Percentiles rank a stretch among this genome's conserved stretches.
These are phyloP conservation scores for Candida tunisiensis DNA, from an alignment of 1,139 yeast genomes.

Conservation along the genomic window DNA sequence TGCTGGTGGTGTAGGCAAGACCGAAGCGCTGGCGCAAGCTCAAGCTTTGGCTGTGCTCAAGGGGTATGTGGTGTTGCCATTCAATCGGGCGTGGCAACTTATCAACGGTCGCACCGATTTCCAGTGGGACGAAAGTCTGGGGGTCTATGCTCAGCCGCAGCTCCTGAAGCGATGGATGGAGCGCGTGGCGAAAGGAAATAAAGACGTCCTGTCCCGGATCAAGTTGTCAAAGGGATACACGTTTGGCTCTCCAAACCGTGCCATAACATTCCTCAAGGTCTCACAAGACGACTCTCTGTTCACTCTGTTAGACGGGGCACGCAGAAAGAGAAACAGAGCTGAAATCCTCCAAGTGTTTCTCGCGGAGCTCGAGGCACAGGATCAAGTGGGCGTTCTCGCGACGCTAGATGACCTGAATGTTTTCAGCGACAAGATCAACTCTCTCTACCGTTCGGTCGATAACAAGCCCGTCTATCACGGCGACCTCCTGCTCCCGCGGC, in stretches of 20 bases:
- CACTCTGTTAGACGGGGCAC: constrained; percentile 39
- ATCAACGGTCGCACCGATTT: constrained; percentile 63
- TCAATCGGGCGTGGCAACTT: constrained; percentile 45
- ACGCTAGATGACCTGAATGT: constrained; percentile 67
- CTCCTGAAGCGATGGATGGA: constrained; percentile 42
- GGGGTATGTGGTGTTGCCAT: constrained; percentile 44
- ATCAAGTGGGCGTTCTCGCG: constrained; percentile 40
- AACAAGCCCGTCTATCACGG: constrained; percentile 43
- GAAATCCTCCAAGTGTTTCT: constrained; percentile 28
- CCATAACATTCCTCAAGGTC: neutral
- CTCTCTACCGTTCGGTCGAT: constrained; percentile 44
- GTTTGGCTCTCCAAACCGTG: neutral
- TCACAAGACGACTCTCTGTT: constrained; percentile 16
- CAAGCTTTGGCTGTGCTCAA: constrained; percentile 38
- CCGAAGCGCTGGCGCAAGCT: constrained; percentile 55
- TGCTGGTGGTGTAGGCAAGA: constrained; percentile 65
- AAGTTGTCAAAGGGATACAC: constrained; percentile 2
- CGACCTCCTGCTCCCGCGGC: constrained; percentile 51
- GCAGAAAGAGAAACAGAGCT: constrained; percentile 23
- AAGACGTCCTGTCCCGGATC: constrained; percentile 30
- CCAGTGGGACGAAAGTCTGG: constrained; percentile 31
- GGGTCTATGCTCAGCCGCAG: constrained; percentile 67
- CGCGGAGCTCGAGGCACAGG: constrained; percentile 26
- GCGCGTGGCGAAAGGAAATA: constrained; percentile 42
- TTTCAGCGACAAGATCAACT: constrained; percentile 34